These are phyloP conservation scores for Durio zibethinus DNA, from an alignment of 345 rosid genomes.

Conservation along the genomic window DNA sequence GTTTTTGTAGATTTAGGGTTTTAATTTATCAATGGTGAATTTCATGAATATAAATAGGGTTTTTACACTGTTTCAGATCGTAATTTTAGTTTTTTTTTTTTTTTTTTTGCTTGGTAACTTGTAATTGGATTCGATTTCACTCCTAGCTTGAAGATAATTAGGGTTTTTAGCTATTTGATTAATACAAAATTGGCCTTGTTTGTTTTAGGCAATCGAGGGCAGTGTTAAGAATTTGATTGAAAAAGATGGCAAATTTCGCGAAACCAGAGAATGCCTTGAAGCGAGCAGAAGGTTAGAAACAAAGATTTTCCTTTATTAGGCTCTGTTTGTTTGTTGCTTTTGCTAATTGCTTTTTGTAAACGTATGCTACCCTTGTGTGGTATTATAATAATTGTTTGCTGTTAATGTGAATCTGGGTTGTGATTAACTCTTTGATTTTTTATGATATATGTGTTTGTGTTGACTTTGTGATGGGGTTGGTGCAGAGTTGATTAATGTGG, in stretches of 20 bases:
- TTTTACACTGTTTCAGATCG: not conserved
- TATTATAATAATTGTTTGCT: too few species aligned
- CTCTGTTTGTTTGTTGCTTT: not conserved
- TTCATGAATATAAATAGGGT: not conserved
- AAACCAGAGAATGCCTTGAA: constrained; percentile 90
- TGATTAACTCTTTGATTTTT: too few species aligned
- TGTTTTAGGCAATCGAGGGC: not conserved
- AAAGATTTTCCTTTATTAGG: not conserved
- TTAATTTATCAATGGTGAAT: not conserved
- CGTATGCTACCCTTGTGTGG: not conserved
- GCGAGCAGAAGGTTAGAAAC: constrained; percentile 80
- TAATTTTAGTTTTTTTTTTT: not conserved
- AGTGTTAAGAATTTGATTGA: constrained; percentile 20
- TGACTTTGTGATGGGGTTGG: constrained; percentile 8
- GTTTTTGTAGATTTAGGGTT: not conserved
- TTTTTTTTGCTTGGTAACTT: not conserved
- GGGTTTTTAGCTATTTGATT: not conserved
- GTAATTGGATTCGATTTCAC: not conserved
- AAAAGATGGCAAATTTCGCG: constrained; percentile 62
- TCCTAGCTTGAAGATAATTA: not conserved
- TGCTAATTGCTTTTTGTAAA: not conserved
- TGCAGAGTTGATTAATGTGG: constrained; percentile 91
- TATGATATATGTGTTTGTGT: not conserved
- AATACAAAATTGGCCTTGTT: not conserved
- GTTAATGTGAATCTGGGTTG: too few species aligned